These are phyloP conservation scores for Handroanthus guayacan DNA, from an alignment of 257 asterid species.

Conservation along the genomic window DNA sequence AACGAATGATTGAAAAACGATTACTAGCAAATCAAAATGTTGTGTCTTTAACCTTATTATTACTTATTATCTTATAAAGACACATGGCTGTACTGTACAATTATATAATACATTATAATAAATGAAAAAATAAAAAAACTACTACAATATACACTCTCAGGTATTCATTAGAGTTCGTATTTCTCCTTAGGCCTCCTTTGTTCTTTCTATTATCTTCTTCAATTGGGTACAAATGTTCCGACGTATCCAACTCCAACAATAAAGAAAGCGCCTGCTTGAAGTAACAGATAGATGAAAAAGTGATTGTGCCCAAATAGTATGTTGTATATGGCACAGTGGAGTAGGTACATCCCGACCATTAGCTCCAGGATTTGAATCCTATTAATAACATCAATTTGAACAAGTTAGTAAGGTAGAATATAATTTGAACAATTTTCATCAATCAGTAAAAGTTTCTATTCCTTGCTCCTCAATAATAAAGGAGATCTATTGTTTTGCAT, in stretches of 20 bases:
- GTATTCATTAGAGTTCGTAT: slow-evolving; percentile 9
- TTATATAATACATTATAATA: slow-evolving; percentile 17
- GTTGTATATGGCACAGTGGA: slow-evolving; percentile 71
- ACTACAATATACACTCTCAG: slow-evolving; percentile 27
- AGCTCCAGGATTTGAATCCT: slow-evolving; percentile 69
- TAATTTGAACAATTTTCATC: background rate
- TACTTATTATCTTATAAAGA: background rate
- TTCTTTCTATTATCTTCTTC: slow-evolving; percentile 18
- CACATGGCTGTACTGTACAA: slow-evolving; percentile 12
- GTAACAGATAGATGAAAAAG: slow-evolving; percentile 61
- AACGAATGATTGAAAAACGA: slow-evolving; percentile 19
- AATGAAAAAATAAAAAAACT: slow-evolving; percentile 17
- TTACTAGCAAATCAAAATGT: slow-evolving; percentile 17
- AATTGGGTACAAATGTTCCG: slow-evolving; percentile 69
- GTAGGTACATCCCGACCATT: slow-evolving; percentile 61
- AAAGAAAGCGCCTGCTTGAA: slow-evolving; percentile 73
- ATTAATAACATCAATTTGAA: slow-evolving; percentile 34
- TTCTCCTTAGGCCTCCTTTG: slow-evolving; percentile 11
- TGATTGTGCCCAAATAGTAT: slow-evolving; percentile 56
- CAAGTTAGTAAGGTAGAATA: slow-evolving; percentile 19
- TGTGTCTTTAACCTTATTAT: background rate
- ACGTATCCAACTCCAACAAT: slow-evolving; percentile 58
- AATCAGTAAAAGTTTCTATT: background rate
- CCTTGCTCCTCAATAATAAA: background rate
- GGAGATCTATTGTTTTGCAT: background rate